Evolutionary conservation across 176 grass and related monocot genomes (phyloP).

Genomic region (Aegilops speltoides): DNA sequence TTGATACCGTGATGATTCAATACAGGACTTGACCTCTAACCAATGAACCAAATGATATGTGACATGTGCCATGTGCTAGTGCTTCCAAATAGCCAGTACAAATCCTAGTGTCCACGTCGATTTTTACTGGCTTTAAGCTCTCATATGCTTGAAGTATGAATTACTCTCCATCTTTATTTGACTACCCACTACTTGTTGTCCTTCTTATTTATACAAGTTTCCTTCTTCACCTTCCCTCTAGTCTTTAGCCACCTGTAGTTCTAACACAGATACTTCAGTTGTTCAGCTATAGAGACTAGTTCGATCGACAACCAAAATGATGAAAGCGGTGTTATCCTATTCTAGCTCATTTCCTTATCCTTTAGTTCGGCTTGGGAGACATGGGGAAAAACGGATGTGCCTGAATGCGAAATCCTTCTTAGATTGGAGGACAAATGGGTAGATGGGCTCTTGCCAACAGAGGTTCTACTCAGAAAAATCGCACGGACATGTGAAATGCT

Average conservation of each 20-base stretch:
- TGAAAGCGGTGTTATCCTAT: neutral
- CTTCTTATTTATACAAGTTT: neutral
- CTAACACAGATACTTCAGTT: neutral
- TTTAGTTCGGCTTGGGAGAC: neutral
- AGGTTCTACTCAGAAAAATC: too few relatives aligned
- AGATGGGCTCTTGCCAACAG: too few relatives aligned
- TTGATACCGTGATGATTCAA: too few relatives aligned
- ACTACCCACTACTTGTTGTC: neutral
- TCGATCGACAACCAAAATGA: neutral
- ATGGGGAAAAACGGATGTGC: neutral
- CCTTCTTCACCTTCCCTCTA: neutral
- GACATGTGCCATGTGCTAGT: too few relatives aligned
- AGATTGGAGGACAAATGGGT: neutral
- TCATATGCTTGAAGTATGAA: too few relatives aligned
- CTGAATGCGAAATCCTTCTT: neutral
- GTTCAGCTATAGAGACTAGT: neutral
- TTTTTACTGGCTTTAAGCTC: too few relatives aligned
- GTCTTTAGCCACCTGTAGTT: neutral
- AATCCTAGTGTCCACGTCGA: too few relatives aligned
- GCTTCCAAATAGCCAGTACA: too few relatives aligned
- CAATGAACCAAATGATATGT: too few relatives aligned
- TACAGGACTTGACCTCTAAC: too few relatives aligned
- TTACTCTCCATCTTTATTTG: neutral
- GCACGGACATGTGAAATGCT: too few relatives aligned
- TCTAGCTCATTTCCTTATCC: neutral